Conservation (phyloP, 2,329 filamentous ascomycete genomes). For the Alternaria rosae region DNA sequence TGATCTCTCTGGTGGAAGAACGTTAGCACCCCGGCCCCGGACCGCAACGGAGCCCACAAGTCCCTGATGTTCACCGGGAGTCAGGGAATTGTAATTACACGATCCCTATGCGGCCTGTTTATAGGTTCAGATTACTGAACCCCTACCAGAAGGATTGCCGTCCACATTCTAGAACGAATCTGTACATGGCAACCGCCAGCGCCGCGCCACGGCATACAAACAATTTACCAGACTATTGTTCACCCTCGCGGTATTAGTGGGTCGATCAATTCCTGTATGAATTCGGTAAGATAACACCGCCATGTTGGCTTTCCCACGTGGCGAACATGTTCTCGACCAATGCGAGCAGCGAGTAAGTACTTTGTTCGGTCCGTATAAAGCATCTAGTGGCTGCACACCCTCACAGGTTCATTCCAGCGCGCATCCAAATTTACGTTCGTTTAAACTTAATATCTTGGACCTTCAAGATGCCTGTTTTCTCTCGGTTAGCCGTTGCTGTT, state of each 20-base stretch:
- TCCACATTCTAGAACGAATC: constrained; percentile 6
- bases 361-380: constrained; percentile 26
- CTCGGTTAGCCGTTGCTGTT: constrained; percentile 34
- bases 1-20: constrained; percentile 1
- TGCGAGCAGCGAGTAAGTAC: constrained; percentile 9
- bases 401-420: constrained; percentile 5
- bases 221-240: constrained; percentile 6
- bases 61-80: constrained; percentile 15
- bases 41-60: not conserved
- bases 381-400: constrained; percentile 15
- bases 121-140: not conserved
- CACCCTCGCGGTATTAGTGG: constrained; percentile 5
- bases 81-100: not conserved
- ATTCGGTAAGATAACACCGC: constrained; percentile 14
- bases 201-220: constrained; percentile 9
- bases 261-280: not conserved
- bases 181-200: not conserved
- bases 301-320: constrained; percentile 23
- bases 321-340: constrained; percentile 16
- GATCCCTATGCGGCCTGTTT: not conserved
- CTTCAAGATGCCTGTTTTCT: constrained; percentile 34
- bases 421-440: constrained; percentile 21
- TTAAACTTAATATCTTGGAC: constrained; percentile 17
- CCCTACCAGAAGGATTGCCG: not conserved
- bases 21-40: not conserved